Evolutionary conservation across 805 yeast species (phyloP).

Genomic region (Kodamaea sagamina): DNA sequence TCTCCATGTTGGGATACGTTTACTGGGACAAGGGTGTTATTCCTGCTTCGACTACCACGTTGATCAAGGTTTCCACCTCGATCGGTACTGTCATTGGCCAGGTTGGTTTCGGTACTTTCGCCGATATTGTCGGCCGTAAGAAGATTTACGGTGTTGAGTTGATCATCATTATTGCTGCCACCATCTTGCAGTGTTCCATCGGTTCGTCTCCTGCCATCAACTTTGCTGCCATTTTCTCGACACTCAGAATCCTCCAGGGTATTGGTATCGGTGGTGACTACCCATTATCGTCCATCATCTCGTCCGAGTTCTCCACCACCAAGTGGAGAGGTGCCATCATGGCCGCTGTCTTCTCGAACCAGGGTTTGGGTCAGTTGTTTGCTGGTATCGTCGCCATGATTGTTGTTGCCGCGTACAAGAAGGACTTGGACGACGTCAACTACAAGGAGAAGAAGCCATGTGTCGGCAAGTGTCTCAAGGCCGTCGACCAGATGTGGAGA

Average conservation of each 20-base stretch:
- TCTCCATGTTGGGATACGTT: constrained; percentile 75
- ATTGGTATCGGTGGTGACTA: constrained; percentile 98
- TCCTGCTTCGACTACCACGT: constrained; percentile 73
- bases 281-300: constrained; percentile 89
- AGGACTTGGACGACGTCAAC: constrained; percentile 52
- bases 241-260: constrained; percentile 87
- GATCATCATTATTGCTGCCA: constrained; percentile 79
- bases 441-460: constrained; percentile 53
- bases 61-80: constrained; percentile 84
- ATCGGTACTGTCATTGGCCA: constrained; percentile 95
- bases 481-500: constrained; percentile 96
- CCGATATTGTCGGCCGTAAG: constrained; percentile 84
- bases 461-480: constrained; percentile 65
- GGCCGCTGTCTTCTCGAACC: constrained; percentile 96
- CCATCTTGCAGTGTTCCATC: constrained; percentile 71
- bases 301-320: constrained; percentile 90
- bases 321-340: constrained; percentile 98
- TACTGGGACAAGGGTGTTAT: constrained; percentile 60
- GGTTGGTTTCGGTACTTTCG: constrained; percentile 77
- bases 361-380: constrained; percentile 91
- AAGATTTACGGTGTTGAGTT: constrained; percentile 84
- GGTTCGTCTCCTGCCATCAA: constrained; percentile 73
- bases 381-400: constrained; percentile 84
- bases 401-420: constrained; percentile 75
- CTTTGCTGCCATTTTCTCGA: constrained; percentile 71